Evolutionary conservation across 345 rosid genomes (phyloP).

Genomic region (Brassica carinata): DNA sequence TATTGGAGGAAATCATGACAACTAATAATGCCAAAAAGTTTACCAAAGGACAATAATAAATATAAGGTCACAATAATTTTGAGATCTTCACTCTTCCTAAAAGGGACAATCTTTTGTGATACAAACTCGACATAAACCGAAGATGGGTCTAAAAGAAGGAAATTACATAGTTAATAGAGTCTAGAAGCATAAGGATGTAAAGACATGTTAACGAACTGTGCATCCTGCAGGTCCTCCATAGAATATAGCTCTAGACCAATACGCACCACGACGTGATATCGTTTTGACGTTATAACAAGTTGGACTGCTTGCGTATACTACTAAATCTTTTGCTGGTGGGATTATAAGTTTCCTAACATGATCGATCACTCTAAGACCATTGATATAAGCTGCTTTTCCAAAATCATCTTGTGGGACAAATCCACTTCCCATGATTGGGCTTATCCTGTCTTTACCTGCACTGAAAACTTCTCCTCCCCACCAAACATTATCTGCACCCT

Average conservation of each 20-base stretch:
- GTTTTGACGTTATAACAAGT: neutral
- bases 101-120: neutral
- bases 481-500: neutral
- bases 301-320: neutral
- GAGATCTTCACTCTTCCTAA: neutral
- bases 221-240: conserved; percentile 3
- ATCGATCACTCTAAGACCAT: conserved; percentile 8
- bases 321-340: neutral
- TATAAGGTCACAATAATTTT: too few relatives aligned
- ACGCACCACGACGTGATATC: neutral
- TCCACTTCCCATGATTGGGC: conserved; percentile 35
- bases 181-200: neutral
- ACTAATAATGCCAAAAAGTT: neutral
- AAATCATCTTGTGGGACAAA: neutral
- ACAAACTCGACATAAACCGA: neutral
- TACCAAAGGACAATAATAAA: neutral
- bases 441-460: neutral
- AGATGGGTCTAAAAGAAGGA: neutral
- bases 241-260: neutral
- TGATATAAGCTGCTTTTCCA: conserved; percentile 14
- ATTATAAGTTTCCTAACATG: neutral
- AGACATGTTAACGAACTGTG: neutral
- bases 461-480: conserved; percentile 33
- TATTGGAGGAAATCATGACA: neutral
- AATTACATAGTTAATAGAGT: neutral